Evolutionary conservation across 73 alveolate species (phyloP), one percentile per base, ranked within the genome.

Genomic region (Blepharisma stoltei): DNA sequence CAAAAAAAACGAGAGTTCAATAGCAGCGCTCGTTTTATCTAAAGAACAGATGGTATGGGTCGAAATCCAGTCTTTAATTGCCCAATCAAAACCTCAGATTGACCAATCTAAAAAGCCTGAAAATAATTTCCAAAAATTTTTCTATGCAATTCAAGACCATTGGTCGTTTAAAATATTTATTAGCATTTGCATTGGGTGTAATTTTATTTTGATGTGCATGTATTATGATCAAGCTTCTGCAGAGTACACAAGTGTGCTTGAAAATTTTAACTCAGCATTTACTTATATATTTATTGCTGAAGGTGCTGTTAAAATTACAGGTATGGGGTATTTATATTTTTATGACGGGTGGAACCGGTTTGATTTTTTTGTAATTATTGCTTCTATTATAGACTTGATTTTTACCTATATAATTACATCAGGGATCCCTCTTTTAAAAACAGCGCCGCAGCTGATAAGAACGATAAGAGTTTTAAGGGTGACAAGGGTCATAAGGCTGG

Each of bases 381-480:
- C 97, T 5, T 90, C 98, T 67, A 60, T 94, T 48, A 71, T 92
- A 21, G 99, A 96, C 85, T 84, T 96, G 7, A 46, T 86, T 45
- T 76, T 96, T 67, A 83, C 87, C 37, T 83, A 81, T 71, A 76
- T 89, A 43, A 90, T 87, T 75, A 93, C 96, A 5, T 68, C 84
- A 1, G 70, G 88, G 50, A 82, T 88, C 37, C 82, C 89, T 65
- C 69, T 92, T 54, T 54, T 92, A 7, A 54, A 92, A 77, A 89
- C 87, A 5, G 98, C 98, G 6, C 98, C 98, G 5, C 90, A 96
- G 83, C 81, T 96, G 6, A 92, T 88, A 55, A 88, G 99, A 77
- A 96, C 92, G 8, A 77, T 96, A 45, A 92, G 99, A 88, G 98
- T 96, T 14, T 78, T 93, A 43, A 95, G 97, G 78, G 95, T 89